Evolutionary conservation across 116 monocot genomes (phyloP).

Genomic region (Phalaenopsis hybrid): DNA sequence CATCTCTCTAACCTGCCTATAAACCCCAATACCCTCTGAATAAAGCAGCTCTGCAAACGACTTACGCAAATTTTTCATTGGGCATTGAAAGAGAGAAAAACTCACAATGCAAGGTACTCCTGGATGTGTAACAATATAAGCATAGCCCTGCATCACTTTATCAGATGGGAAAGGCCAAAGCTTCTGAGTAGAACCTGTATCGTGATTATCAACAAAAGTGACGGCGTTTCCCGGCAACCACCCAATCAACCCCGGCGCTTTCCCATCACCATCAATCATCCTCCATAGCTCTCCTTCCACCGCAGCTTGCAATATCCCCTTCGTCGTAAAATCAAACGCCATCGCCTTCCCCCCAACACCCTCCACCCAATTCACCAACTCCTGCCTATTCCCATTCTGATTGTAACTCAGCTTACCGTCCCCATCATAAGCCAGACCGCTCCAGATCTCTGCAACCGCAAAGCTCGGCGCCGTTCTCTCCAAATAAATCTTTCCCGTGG

Average conservation of each 20-base stretch:
- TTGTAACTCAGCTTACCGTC: conserved; percentile 23
- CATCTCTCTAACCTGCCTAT: too few species aligned
- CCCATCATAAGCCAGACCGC: conserved; percentile 13
- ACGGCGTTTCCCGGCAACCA: conserved; percentile 45
- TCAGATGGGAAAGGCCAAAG: conserved; percentile 66
- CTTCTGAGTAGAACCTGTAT: conserved; percentile 61
- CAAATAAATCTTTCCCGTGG: conserved; percentile 34
- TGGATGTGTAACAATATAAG: conserved; percentile 63
- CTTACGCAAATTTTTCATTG: too few species aligned
- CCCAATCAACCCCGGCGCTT: conserved; percentile 52
- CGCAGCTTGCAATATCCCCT: conserved; percentile 37
- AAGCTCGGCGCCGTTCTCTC: conserved; percentile 22
- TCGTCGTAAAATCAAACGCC: conserved; percentile 57
- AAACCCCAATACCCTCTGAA: too few species aligned
- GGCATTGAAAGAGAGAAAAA: not conserved
- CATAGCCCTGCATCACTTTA: conserved; percentile 67
- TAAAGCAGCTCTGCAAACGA: too few species aligned
- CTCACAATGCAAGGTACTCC: conserved; percentile 52
- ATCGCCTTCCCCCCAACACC: conserved; percentile 17
- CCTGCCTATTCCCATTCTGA: conserved; percentile 36
- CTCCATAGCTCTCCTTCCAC: conserved; percentile 49
- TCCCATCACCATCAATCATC: conserved; percentile 27
- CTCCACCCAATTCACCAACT: conserved; percentile 33
- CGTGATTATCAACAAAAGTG: conserved; percentile 73
- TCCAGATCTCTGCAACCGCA: conserved; percentile 45